Base-by-base conservation (phyloP, 805 yeast species). In the Saccharomycopsis amapae region DNA sequence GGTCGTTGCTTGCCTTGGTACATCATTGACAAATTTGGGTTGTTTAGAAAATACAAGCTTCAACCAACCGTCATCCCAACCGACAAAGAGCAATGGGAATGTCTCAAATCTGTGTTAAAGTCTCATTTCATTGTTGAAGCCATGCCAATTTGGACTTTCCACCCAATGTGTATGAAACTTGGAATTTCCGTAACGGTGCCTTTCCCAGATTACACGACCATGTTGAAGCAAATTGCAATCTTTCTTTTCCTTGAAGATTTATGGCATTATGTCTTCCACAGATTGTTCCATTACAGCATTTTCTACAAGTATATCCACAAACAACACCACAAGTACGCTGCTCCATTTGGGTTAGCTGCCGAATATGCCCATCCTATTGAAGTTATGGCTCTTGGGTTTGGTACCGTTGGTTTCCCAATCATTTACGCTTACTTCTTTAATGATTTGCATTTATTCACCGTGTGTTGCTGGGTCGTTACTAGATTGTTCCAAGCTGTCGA, bases 121-220 rank as follows among this genome's bases (percentile, higher is more conserved):
- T 83, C 94, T 2, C 98, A 90, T 68, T 80, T 88, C 64, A 65
- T 90, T 53, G 95, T 90, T 42, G 98, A 90, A 71, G 95, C 95
- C 4, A 71, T 93, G 51, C 97, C 97, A 46, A 93, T 90, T 55
- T 90, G 96, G 96, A 81, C 88, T 42, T 90, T 90, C 79, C 97
- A 90, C 65, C 95, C 96, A 51, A 67, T 90, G 60, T 86, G 96
- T 68, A 78, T 80, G 58, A 71, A 72, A 56, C 72, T 90, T 52
- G 94, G 95, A 52, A 84, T 93, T 56, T 65, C 79, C 10, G 76
- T 78, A 58, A 69, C 73, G 24, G 95, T 88, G 13, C 97, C 97
- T 15, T 88, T 90, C 74, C 97, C 97, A 42, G 60, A 76, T 12
- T 56, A 68, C 60, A 64, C 65, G 45, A 75, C 75, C 26, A 79